Evolutionary conservation across 2,329 filamentous ascomycete genomes (phyloP), one percentile per base, ranked within the genome.

Genomic region (Trichophyton mentagrophytes): DNA sequence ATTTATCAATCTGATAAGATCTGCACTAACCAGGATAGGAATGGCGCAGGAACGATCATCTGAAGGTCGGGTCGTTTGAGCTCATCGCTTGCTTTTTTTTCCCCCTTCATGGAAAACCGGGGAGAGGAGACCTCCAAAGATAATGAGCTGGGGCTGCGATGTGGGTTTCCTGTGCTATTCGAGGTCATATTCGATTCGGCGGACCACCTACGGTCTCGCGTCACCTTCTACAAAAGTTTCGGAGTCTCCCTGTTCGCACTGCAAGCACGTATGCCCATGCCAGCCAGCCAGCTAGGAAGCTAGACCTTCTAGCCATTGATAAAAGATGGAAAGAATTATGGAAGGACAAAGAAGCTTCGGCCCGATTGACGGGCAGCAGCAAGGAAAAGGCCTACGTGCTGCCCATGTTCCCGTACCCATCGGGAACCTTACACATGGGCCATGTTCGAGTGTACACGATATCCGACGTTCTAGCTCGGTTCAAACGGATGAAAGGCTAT

Each of bases 381-480:
- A 60, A 60, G 65, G 71, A 70, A 17, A 79, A 77, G 62, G 76
- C 74, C 30, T 95, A 92, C 71, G 83, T 95, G 64, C 78, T 95
- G 60, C 86, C 90, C 65, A 96, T 96, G 90, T 95, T 95, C 70
- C 90, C 90, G 0, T 96, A 96, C 71, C 90, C 90, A 0, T 95
- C 90, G 0, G 90, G 90, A 33, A 85, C 85, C 33, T 80, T 96
- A 30, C 90, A 96, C 71, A 84, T 95, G 63, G 90, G 90, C 13
- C 90, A 96, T 72, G 77, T 95, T 44, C 85, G 90, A 55, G 89
- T 95, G 57, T 96, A 95, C 76, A 89, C 90, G 42, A 93, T 96
- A 65, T 89, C 90, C 63, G 90, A 96, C 76, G 87, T 91, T 8
- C 76, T 95, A 59, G 85, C 89, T 13, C 82, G 90, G 60, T 95